Base-by-base conservation (phyloP, 2,329 filamentous ascomycete genomes). In the Davidsoniella australis region DNA sequence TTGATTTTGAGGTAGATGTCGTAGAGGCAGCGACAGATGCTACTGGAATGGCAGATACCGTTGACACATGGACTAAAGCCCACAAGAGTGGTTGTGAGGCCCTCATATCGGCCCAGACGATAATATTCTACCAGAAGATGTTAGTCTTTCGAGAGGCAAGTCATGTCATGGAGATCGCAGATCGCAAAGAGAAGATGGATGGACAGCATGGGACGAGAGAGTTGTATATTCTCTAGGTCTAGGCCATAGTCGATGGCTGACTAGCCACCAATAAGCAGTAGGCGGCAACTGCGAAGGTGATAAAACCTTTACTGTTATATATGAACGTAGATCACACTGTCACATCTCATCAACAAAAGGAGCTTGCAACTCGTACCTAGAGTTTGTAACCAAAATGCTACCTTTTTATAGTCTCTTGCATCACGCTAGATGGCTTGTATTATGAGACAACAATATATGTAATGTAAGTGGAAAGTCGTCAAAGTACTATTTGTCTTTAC, bases 51-150 rank as follows among this genome's bases (percentile, higher is more conserved):
- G 44, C 39, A 18, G 16, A 24, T 42, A 40, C 20, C 23, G 45
- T 40, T 6, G 37, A 7, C 40, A n/a, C 38, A 16, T 41, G 24
- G 38, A 37, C 45, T 20, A 47, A 26, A 40, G 45, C 36, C 45
- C 45, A 41, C 24, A 41, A 17, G 7, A 41, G 4, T n/a, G 17
- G 40, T 40, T 33, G 8, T 33, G 12, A 33, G 29, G n/a, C 20
- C 24, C 33, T 39, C 45, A 47, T 47, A 24, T 47, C 37, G 16
- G 45, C 16, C 18, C 38, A 37, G 45, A 42, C 20, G 18, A 24
- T 16, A 3, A 26, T 16, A 33, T 17, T 16, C 45, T 47, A 18
- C 7, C n/a, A 10, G n/a, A 33, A 40, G 18, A 41, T 24, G 23
- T 29, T 40, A 40, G 38, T 40, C 12, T 18, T 8, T 8, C 6